Evolutionary conservation across 2,329 filamentous ascomycete species (phyloP), one percentile per base, ranked within the genome.

Genomic region (Akanthomyces lecanii): DNA sequence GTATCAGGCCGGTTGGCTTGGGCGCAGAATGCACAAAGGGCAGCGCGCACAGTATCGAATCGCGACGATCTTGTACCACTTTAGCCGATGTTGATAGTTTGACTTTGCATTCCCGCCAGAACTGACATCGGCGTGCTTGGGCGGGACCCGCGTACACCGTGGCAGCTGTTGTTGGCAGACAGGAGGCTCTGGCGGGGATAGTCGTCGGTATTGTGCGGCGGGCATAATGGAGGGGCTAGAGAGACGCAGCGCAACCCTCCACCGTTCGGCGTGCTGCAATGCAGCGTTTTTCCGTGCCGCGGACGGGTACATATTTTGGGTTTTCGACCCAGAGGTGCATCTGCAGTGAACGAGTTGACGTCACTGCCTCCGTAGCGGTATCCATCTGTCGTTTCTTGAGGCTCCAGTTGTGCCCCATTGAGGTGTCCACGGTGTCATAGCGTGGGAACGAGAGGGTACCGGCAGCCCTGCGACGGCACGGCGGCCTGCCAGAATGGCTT

Each of bases 341-440:
- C 45, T 60, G 47, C 38, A 47, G 28, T 18, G 25, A 30, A 45
- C 25, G 28, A n/a, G 28, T 61, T 60, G 62, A 63, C 62, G 62
- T 63, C 62, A 63, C 40, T 44, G 40, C 50, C 21, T 60, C 62
- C 55, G 30, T 60, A 42, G 21, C n/a, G 36, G 52, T 40, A 25
- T 55, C 59, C 59, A 62, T 51, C 61, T 23, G 54, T 58, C 47
- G 45, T 53, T n/a, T 63, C 51, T 40, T 47, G 42, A 58, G 38
- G 61, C 47, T 63, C 62, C 62, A 63, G 55, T 59, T 60, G 47
- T 25, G 60, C 50, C 36, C 60, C 60, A 36, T 36, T 2, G 5
- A 62, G 42, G 21, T 36, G 36, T 36, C 33, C 33, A 36, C 33
- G 38, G 61, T 53, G 61, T 63, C 61, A 63, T 59, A 63, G 62